Evolutionary conservation across 148 eudicot species (phyloP), one percentile per base, ranked within the genome.

Genomic region (Dianthus caryophyllus): DNA sequence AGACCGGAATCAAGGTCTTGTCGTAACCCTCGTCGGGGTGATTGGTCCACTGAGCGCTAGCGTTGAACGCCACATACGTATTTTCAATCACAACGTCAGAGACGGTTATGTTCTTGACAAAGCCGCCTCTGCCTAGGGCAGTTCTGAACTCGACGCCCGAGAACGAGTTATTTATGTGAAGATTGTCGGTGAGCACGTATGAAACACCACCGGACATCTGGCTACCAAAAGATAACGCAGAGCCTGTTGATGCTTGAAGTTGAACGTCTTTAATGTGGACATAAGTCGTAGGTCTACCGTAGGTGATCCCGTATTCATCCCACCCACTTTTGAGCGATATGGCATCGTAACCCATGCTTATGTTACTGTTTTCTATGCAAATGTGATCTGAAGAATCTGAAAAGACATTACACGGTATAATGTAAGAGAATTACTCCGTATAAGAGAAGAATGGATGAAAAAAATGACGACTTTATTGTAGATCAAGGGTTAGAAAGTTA

Each of bases 121-220:
- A 83, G 6, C 84, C 87, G 4, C 87, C 87, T 71, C 87, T 72
- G 39, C 87, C 87, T 36, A 63, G 39, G 10, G 73, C 61, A 0
- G 87, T 83, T 59, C 82, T 66, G 75, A 83, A 80, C 60, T 48
- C 78, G n/a, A 83, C 73, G 8, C 84, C 87, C 1, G 62, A 24
- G 65, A 51, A 41, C 8, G 87, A 80, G 67, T 83, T 53, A 57
- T 66, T 53, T 53, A 78, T 56, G 43, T 67, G 65, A 25, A 80
- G 62, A 13, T 71, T 48, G 13, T 83, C 71, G 0, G 53, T 82
- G 5, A 78, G 54, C 11, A 83, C 72, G 36, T 73, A 22, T 9
- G 87, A 76, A 50, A 83, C 73, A 9, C 87, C 84, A 53, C 87
- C 87, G 0, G 87, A 83, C 87, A 83, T 83, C 53, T 83, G 82